Conservation (phyloP, 1,284 basidiomycete species). For the Naganishia cerealis region DNA sequence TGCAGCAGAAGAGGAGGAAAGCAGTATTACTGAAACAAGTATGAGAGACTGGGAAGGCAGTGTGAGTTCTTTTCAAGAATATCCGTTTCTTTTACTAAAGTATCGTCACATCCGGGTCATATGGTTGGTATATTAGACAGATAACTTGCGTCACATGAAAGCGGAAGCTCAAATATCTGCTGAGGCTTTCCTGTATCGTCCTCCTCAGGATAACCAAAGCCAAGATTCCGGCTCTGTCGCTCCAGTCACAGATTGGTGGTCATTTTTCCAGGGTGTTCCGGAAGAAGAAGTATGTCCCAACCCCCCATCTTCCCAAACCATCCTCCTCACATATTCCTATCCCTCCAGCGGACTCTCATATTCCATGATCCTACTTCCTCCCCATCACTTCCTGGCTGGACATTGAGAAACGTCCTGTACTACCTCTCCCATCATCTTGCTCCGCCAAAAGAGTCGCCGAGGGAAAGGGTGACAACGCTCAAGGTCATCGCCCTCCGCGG, state of each 20-base stretch:
- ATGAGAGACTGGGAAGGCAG: constrained; percentile 25
- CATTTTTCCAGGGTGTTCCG: constrained; percentile 59
- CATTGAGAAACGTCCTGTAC: constrained; percentile 83
- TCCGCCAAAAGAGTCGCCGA: background rate
- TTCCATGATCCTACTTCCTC: constrained; percentile 87
- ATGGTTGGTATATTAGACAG: background rate
- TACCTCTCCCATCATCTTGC: constrained; percentile 62
- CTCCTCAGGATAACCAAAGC: background rate
- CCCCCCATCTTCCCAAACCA: background rate
- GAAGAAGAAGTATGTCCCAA: constrained; percentile 52
- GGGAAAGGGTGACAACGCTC: constrained; percentile 59
- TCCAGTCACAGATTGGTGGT: constrained; percentile 50
- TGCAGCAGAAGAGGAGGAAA: constrained; percentile 41
- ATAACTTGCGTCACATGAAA: constrained; percentile 25
- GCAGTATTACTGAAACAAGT: constrained; percentile 45
- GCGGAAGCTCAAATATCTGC: constrained; percentile 22
- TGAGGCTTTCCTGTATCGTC: constrained; percentile 29
- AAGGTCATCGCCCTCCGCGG: constrained; percentile 74
- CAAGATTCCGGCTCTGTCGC: constrained; percentile 8
- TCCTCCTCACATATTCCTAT: constrained; percentile 16
- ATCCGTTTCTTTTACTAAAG: background rate
- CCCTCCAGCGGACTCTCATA: constrained; percentile 63
- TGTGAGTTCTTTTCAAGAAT: constrained; percentile 3
- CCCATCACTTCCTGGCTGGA: constrained; percentile 83
- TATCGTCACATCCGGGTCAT: background rate